Percentiles rank a stretch among this genome's conserved stretches.
Evolutionary conservation across 225 moss, liverwort and hornwort species (phyloP).

Genomic region (Pseudisothecium myosuroides): DNA sequence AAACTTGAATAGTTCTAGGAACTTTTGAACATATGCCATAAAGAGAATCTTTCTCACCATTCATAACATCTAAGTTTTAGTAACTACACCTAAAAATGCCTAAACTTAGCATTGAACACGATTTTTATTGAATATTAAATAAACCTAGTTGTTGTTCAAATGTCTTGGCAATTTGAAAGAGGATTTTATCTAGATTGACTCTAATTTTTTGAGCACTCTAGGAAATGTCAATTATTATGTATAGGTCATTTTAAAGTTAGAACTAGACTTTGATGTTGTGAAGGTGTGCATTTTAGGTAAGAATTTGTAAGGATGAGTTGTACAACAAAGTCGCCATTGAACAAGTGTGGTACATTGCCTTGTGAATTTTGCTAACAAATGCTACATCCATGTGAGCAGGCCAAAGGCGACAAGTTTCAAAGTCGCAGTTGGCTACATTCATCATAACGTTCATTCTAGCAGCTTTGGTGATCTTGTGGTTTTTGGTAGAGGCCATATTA

Average conservation of each 20-base stretch:
- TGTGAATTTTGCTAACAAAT: background rate
- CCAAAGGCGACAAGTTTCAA: background rate
- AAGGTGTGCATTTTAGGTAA: background rate
- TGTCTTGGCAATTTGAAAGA: too few species aligned
- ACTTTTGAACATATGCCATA: too few species aligned
- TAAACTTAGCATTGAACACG: background rate
- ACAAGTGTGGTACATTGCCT: background rate
- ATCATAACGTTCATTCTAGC: background rate
- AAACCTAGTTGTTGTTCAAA: too few species aligned
- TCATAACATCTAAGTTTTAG: background rate
- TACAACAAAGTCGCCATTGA: background rate
- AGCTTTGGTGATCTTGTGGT: background rate
- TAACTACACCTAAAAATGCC: background rate
- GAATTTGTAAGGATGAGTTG: background rate
- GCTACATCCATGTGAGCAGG: background rate
- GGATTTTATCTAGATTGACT: background rate
- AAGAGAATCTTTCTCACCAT: background rate
- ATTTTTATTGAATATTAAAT: background rate
- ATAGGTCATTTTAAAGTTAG: background rate
- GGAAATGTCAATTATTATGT: background rate
- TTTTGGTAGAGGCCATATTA: background rate
- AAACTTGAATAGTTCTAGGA: background rate
- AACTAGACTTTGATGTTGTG: background rate
- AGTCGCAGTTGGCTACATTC: background rate
- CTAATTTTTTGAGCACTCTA: accelerated